Evolutionary conservation across 345 rosid genomes (phyloP), one percentile per base, ranked within the genome.

Genomic region (Clausena lansium): DNA sequence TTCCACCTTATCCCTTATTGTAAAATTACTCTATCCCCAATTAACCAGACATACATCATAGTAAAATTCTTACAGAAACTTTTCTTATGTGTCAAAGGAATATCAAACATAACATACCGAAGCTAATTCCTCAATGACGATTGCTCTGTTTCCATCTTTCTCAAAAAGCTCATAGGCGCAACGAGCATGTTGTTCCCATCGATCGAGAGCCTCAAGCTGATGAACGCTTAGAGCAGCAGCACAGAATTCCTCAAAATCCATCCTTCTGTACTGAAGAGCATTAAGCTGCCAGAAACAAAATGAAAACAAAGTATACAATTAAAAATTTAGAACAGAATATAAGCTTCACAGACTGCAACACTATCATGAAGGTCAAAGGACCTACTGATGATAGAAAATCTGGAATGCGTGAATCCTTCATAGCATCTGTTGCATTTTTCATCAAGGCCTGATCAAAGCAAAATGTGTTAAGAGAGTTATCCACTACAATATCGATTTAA

Each of bases 231-330:
- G 82, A 10, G 95, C 83, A 78, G 99, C 98, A 27, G 97, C 98
- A 82, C 97, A 92, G 73, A 92, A 95, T 87, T 95, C 99, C 77
- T 92, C 99, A 76, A 94, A 95, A 78, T 94, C 96, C 85, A 95
- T 91, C 74, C 93, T 86, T 78, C 91, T 87, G 76, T 91, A 92
- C 80, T 92, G 95, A 85, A 96, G 97, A 71, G 93, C 87, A 85
- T 87, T 88, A 77, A 96, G 92, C 99, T 96, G 83, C 79, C 77
- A 74, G 14, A 70, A 25, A 66, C 47, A 55, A 75, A 73, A 71
- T 45, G 71, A 55, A 70, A 45, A 62, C 22, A 74, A 50, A 55
- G 20, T 59, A 73, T 63, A 59, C 22, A 71, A 73, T 63, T 11
- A 70, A 82, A 70, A 57, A 57, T 15, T 66, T 45, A 45, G 50